Evolutionary conservation across 176 grass and related monocot genomes (phyloP).

Genomic region (Juncus inflexus): DNA sequence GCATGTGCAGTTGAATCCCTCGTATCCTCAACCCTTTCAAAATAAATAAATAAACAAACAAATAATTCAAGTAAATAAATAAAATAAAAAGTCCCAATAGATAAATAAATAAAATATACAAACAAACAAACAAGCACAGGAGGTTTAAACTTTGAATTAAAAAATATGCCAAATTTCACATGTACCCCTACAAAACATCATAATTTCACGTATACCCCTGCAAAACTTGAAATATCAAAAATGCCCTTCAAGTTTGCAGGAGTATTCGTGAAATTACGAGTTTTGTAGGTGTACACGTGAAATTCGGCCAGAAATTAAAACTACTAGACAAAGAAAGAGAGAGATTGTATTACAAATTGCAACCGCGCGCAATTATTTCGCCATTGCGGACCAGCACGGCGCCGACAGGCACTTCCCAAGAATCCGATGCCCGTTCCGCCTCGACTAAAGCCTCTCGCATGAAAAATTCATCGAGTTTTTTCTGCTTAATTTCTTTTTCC

Average conservation of each 20-base stretch:
- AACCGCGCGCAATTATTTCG: slow-evolving; percentile 94
- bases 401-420: slow-evolving; percentile 95
- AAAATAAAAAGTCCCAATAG: too few species aligned
- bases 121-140: too few species aligned
- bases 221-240: slow-evolving; percentile 1
- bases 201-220: background rate
- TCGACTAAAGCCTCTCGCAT: slow-evolving; percentile 97
- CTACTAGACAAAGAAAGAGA: background rate
- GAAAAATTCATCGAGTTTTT: slow-evolving; percentile 82
- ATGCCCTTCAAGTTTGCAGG: background rate
- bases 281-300: background rate
- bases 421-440: slow-evolving; percentile 87
- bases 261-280: background rate
- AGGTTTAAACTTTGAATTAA: too few species aligned
- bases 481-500: slow-evolving; percentile 68
- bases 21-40: slow-evolving; percentile 81
- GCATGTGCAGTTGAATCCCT: slow-evolving; percentile 99
- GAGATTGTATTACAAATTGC: slow-evolving; percentile 58
- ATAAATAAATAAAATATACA: too few species aligned
- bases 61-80: too few species aligned
- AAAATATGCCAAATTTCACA: background rate
- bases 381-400: slow-evolving; percentile 85
- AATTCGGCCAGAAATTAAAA: too few species aligned
- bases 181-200: background rate
- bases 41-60: slow-evolving; percentile 5